Base-by-base conservation (phyloP, 1,284 basidiomycete genomes). In the Apiotrichum mycotoxinovorans region DNA sequence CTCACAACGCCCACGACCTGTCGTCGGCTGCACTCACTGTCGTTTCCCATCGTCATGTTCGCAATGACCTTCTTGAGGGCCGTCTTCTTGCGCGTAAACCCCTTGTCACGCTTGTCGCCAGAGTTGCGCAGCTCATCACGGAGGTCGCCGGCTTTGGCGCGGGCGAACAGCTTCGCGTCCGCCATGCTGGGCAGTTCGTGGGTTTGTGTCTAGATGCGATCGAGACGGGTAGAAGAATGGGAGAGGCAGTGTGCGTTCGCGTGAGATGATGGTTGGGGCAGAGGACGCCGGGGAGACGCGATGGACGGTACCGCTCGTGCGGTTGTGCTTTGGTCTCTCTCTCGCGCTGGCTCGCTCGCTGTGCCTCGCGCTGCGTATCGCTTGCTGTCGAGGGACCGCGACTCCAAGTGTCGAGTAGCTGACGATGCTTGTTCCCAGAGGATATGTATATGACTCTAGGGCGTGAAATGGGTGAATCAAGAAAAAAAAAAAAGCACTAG, bases 41-140 rank as follows among this genome's bases (percentile, higher is more conserved):
- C 92, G 83, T 95, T 96, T 56, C 91, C 91, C 70, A 96, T 90
- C 1, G 91, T 95, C 92, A 95, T 95, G 65, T 91, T 92, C 45
- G 92, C 92, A 68, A 95, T 91, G 65, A 97, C 88, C 81, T 94
- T 94, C 83, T 97, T 97, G 69, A 97, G 79, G 23, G 89, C 88
- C 0, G 84, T 91, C 83, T 92, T 95, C 66, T 91, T 84, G 78
- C 91, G 91, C 64, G 84, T 79, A 65, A 84, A 96, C 68, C 92
- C 93, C 83, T 96, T 97, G 82, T 97, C 93, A 78, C 92, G 92
- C 61, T 86, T 82, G 63, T 79, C 78, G 72, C 91, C 89, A 9
- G 91, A 87, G 55, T 88, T 87, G 73, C 91, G 89, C 47, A 97
- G 82, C 77, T 96, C 93, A 61, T 87, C 73, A 42, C 78, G 69